phyloP scores from a whole-genome alignment of 1,284 basidiomycete genomes.

The Cerrena zonata region DNA sequence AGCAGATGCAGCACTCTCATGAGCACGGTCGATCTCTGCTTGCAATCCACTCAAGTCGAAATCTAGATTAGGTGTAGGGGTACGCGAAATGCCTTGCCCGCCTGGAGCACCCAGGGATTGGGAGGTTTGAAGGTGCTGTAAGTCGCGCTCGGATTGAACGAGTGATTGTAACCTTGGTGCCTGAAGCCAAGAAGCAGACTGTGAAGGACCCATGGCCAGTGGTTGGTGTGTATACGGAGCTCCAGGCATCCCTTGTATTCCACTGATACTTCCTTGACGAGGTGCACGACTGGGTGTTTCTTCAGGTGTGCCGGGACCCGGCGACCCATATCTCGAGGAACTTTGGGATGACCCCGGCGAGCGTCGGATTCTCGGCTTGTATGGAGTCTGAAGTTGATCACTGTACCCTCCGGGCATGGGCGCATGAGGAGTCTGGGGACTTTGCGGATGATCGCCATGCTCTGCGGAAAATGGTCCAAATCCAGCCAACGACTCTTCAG shows the following conservation, averaged over 20 bases:
- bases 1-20: slow-evolving; percentile 61
- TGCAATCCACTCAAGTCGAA: slow-evolving; percentile 67
- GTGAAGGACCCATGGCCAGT: slow-evolving; percentile 36
- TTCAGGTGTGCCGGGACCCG: slow-evolving; percentile 27
- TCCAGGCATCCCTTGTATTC: slow-evolving; percentile 4
- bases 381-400: slow-evolving; percentile 57
- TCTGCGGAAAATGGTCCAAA: slow-evolving; percentile 56
- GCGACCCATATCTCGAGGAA: slow-evolving; percentile 29
- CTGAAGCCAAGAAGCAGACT: slow-evolving; percentile 28
- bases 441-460: slow-evolving; percentile 11
- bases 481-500: slow-evolving; percentile 35
- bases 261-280: no score
- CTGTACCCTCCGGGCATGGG: background rate
- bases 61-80: slow-evolving; percentile 63
- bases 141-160: slow-evolving; percentile 3
- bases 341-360: slow-evolving; percentile 20
- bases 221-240: slow-evolving; percentile 38
- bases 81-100: slow-evolving; percentile 33
- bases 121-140: background rate
- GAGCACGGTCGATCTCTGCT: slow-evolving; percentile 73
- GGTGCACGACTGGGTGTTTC: slow-evolving; percentile 44
- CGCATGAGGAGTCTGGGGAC: background rate
- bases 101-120: background rate
- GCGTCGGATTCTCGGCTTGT: slow-evolving; percentile 63
- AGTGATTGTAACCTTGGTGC: slow-evolving; percentile 40